Evolutionary conservation across 768 basidiomycete genomes (phyloP).

Genomic region (Hypholoma fasciculare): DNA sequence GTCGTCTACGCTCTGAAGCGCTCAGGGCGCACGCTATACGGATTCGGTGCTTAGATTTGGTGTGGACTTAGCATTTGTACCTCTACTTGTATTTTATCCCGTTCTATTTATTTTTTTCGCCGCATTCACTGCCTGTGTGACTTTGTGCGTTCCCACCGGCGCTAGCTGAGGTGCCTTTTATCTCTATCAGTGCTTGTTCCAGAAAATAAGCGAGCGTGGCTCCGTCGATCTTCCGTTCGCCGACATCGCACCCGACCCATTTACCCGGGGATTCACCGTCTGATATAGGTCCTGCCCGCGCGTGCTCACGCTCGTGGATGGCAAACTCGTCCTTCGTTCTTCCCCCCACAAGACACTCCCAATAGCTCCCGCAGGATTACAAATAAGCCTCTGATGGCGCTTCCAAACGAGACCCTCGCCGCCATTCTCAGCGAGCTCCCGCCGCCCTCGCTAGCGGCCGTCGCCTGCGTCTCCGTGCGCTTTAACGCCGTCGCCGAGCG

Average conservation of each 20-base stretch:
- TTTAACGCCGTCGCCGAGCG: conserved; percentile 59
- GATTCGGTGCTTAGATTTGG: conserved; percentile 77
- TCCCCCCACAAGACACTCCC: not conserved
- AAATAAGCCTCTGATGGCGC: conserved; percentile 17
- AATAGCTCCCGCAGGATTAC: not conserved
- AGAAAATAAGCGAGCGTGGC: not conserved
- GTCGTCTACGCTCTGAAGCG: conserved; percentile 88
- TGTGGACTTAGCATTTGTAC: conserved; percentile 22
- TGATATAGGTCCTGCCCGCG: conserved; percentile 25
- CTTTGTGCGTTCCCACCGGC: no score
- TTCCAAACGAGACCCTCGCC: conserved; percentile 59
- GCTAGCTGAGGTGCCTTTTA: no score
- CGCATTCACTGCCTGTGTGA: not conserved
- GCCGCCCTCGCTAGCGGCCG: conserved; percentile 34
- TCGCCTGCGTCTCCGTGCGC: conserved; percentile 45
- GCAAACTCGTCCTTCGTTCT: not conserved
- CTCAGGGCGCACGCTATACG: conserved; percentile 87
- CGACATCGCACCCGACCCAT: conserved; percentile 31
- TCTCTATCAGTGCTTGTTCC: not conserved
- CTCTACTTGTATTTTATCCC: conserved; percentile 16
- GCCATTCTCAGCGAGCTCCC: conserved; percentile 45
- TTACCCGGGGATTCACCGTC: conserved; percentile 37
- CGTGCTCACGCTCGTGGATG: not conserved
- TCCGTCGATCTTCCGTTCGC: conserved; percentile 41
- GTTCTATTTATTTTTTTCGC: conserved; percentile 9